Conservation (phyloP, 768 basidiomycete genomes). For the Mycena belliarum region DNA sequence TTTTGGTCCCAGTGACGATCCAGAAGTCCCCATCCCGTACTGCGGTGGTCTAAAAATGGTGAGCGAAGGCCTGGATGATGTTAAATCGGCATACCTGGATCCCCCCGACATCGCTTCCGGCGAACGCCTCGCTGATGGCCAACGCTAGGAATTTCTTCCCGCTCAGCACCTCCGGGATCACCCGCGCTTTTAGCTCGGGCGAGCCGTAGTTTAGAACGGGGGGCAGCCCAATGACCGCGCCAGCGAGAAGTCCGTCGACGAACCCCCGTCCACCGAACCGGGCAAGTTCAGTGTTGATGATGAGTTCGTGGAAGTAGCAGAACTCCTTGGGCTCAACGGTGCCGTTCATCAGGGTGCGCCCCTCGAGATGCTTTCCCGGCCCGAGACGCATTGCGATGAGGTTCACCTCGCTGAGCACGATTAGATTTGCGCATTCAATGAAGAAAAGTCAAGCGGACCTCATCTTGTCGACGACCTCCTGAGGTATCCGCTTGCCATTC, state of each 20-base stretch:
- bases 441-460: constrained; percentile 47
- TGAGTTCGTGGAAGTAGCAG: constrained; percentile 94
- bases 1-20: constrained; percentile 93
- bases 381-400: constrained; percentile 90
- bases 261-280: constrained; percentile 86
- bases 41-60: constrained; percentile 61
- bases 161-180: constrained; percentile 71
- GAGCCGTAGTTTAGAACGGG: constrained; percentile 88
- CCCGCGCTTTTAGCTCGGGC: constrained; percentile 64
- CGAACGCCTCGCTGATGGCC: constrained; percentile 93
- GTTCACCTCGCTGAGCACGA: constrained; percentile 61
- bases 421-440: neutral
- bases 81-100: constrained; percentile 41
- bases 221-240: constrained; percentile 84
- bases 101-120: constrained; percentile 83
- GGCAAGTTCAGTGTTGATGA: constrained; percentile 79
- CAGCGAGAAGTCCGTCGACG: constrained; percentile 82
- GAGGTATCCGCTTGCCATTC: constrained; percentile 82
- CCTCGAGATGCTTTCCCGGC: constrained; percentile 85
- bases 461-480: constrained; percentile 83
- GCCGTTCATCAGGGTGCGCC: constrained; percentile 74
- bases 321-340: constrained; percentile 80
- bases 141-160: constrained; percentile 87
- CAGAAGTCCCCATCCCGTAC: constrained; percentile 82
- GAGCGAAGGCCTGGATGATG: neutral